Evolutionary conservation across 192 early-diverging fungal species (phyloP), one percentile per base, ranked within the genome.

Genomic region (Backusella sp.): DNA sequence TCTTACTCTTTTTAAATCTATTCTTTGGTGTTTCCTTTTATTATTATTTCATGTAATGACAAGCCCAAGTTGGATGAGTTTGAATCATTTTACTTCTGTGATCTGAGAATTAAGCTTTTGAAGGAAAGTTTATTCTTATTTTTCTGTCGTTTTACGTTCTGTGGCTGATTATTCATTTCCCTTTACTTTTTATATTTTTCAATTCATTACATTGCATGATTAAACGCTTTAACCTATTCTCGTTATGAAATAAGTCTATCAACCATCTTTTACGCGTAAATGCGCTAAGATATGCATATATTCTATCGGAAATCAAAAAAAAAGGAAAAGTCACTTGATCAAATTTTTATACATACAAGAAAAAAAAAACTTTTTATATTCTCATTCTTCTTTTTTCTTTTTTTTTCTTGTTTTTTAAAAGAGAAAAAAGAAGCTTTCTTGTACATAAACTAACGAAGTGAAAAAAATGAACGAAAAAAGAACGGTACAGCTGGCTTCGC

Each of bases 291-390:
- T 19, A 52, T 52, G 56, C 56, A 62, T 56, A 56, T 56, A 14
- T 56, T 23, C 12, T 26, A 59, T 59, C 56, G 56, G 56, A 59
- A 59, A 59, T 59, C 56, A 59, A 59, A 59, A 59, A 42, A 49
- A 59, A 59, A 56, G 53, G 53, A 56, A 56, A 59, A 59, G 56
- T 59, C 56, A 59, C 56, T 59, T 59, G 56, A 59, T 26, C 21
- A 59, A 59, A 59, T 59, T 59, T 59, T 59, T 26, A 59, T 26
- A 59, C 12, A n/a, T 7, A 49, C 46, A 49, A 49, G 46, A 49
- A 49, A 49, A 62, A 59, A 26, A 62, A 56, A 62, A 62, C 23
- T 62, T 62, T 62, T 62, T 11, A 62, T 62, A 9, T 14, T 30
- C 56, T 26, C 4, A 28, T 14, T 26, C 26, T 62, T 28, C 26